Evolutionary conservation across 1,284 basidiomycete genomes (phyloP), one percentile per base, ranked within the genome.

Genomic region (Fomitopsis pinicola): DNA sequence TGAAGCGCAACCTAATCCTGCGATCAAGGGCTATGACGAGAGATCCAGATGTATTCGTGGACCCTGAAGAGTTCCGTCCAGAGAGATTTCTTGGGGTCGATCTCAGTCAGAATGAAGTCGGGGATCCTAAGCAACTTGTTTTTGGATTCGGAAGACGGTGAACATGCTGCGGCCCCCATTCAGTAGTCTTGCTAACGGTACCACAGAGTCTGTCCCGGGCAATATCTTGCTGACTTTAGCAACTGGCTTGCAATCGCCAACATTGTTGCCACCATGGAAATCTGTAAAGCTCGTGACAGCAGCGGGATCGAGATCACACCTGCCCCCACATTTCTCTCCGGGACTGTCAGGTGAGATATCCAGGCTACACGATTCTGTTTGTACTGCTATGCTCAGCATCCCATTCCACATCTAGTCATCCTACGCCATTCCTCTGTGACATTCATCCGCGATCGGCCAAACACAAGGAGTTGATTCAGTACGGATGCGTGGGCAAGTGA

Each of bases 91-190:
- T 66, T 12, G 44, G 46, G 58, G 62, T 55, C 60, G 64, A 54
- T 56, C 3, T 52, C 12, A 44, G 19, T 55, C n/a, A 46, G 4
- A 12, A 46, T 7, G 44, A 36, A 36, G 59, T 12, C 59, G 62
- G 42, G 57, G 60, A 44, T 63, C 64, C 61, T 57, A 61, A 55
- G 58, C 63, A 36, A 62, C 17, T 35, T 58, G 10, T 65, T n/a
- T 71, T 69, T 46, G 69, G 69, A 4, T 71, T 69, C 46, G 69
- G 69, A 33, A 61, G 69, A 38, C 60, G 68, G 68, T 68, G 55
- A 42, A 65, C 40, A 9, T 15, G 26, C 17, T 15, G 7, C 7
- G 9, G 22, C 1, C 5, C 17, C 22, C n/a, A 26, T 14, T 10
- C 22, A 42, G 15, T 42, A 26, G 2, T 9, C 5, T 38, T 9